Evolutionary conservation across 768 basidiomycete species (phyloP), one percentile per base, ranked within the genome.

Genomic region (Leucosporidium creatinivorum): DNA sequence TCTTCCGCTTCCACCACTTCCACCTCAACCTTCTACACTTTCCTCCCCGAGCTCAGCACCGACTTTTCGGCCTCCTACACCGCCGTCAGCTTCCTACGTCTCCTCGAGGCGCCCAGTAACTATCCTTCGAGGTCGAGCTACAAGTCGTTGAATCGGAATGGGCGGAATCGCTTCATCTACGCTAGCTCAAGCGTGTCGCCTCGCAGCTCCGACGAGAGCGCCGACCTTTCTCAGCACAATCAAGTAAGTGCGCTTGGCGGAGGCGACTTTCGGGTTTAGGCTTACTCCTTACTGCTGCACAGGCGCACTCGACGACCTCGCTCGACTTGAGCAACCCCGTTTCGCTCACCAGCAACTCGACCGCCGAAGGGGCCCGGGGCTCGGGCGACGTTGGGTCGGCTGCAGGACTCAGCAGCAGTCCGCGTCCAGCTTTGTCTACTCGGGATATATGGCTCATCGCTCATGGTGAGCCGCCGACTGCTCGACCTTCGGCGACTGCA

Each of bases 41-140:
- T 64, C 59, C 62, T 70, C 15, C 62, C 68, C 51, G 51, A 58
- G 30, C 61, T 69, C 9, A 59, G 61, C 5, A 18, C 57, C 50
- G 61, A 65, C 19, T 39, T 61, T 0, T 44, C 57, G 10, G 48
- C 57, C 4, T 30, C 51, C 39, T 69, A 26, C 52, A 50, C 63
- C 1, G 58, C 61, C 3, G 56, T 69, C 25, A 50, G 64, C 1
- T 69, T 23, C 57, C 8, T 60, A 1, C 68, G 68, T n/a, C 44
- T 23, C 12, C 57, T 65, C 25, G n/a, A 51, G 7, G 21, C 44
- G 3, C 64, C 61, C 1, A 17, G 51, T 7, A 23, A 44, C 23
- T 69, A 65, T 31, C 61, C 61, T 2, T 55, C 65, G 21, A 54
- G 25, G 15, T 5, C 57, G 1, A 31, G 8, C n/a, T 31, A 49